These are phyloP conservation scores for Verticillium longisporum DNA, from an alignment of 2,329 filamentous ascomycete species.

Conservation along the genomic window DNA sequence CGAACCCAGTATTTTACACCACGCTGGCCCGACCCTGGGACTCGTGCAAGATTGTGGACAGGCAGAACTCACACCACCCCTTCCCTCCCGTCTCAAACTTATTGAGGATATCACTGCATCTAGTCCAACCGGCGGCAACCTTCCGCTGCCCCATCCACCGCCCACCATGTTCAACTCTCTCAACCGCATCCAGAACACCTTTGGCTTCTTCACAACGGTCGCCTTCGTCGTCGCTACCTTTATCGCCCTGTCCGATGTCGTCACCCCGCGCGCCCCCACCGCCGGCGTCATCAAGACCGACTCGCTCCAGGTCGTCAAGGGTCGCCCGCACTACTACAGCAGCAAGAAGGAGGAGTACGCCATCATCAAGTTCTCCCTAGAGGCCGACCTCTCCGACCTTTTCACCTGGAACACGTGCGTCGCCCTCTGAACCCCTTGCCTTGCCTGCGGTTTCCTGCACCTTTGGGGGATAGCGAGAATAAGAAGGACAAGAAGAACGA, in stretches of 20 bases:
- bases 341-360: constrained; percentile 93
- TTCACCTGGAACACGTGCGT: constrained; percentile 90
- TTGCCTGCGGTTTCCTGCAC: too few species aligned
- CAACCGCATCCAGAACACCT: constrained; percentile 82
- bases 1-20: not conserved
- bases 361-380: constrained; percentile 85
- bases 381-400: constrained; percentile 82
- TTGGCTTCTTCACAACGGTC: constrained; percentile 97
- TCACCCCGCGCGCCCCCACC: constrained; percentile 60
- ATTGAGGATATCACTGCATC: not conserved
- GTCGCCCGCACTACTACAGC: constrained; percentile 93
- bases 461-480: too few species aligned
- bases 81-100: not conserved
- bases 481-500: too few species aligned
- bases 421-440: too few species aligned
- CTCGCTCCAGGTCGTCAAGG: constrained; percentile 83
- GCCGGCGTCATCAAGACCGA: constrained; percentile 55
- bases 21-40: not conserved
- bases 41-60: not conserved
- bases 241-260: constrained; percentile 74
- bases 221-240: constrained; percentile 73
- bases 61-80: not conserved
- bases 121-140: not conserved
- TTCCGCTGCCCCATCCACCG: not conserved
- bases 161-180: constrained; percentile 79